phyloP scores from a whole-genome alignment of 176 grass and related monocot species.

The Cenchrus americanus region DNA sequence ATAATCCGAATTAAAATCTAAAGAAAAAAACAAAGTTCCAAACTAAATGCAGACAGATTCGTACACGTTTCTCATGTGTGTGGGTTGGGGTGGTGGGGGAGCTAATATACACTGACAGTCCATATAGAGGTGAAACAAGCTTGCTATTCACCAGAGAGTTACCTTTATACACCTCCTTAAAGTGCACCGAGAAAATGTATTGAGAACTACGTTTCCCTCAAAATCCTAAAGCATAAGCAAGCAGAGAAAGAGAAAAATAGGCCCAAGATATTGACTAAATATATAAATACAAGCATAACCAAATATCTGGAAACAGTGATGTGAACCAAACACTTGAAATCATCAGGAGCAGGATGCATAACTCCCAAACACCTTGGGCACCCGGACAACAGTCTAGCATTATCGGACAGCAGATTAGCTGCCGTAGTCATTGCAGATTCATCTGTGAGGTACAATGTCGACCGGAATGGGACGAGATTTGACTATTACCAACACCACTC shows the following conservation, averaged over 20 bases:
- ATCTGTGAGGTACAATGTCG: neutral
- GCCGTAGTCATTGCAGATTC: neutral
- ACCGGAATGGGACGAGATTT: conserved; percentile 25
- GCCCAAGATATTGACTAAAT: neutral
- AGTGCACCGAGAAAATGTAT: neutral
- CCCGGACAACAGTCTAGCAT: neutral
- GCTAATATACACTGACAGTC: neutral
- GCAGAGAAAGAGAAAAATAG: neutral
- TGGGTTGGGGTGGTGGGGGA: neutral
- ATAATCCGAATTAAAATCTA: neutral
- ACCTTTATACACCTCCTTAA: neutral
- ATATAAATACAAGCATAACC: neutral
- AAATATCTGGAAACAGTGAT: neutral
- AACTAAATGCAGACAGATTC: neutral
- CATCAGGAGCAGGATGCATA: neutral
- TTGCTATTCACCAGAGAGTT: neutral
- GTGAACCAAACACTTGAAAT: neutral
- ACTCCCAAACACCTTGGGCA: neutral
- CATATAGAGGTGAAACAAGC: neutral
- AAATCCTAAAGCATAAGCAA: neutral
- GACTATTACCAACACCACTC: neutral
- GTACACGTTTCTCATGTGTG: neutral
- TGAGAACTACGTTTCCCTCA: neutral
- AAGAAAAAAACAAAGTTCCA: neutral
- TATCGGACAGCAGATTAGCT: neutral